phyloP scores from a whole-genome alignment of 2,329 filamentous ascomycete species.

The Aspergillus fijiensis region DNA sequence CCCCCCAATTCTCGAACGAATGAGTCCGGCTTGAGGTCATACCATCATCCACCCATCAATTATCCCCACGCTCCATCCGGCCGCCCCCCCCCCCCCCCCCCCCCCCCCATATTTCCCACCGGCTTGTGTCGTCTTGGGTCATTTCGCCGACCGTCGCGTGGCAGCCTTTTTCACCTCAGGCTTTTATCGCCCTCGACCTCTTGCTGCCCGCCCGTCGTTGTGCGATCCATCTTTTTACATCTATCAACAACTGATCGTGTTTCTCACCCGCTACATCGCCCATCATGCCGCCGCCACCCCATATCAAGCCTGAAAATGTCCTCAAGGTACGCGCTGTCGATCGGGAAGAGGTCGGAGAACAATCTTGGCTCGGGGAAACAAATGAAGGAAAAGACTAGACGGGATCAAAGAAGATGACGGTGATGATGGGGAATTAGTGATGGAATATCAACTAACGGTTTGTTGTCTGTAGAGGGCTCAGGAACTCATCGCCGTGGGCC shows the following conservation, averaged over 20 bases:
- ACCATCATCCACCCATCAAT: too few relatives aligned
- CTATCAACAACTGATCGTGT: constrained; percentile 16
- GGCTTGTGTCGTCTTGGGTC: constrained; percentile 24
- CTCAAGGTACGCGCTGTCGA: constrained; percentile 63
- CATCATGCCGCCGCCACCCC: constrained; percentile 88
- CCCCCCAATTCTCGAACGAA: too few relatives aligned
- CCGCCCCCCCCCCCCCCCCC: neutral
- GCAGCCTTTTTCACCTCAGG: constrained; percentile 31
- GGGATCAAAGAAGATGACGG: neutral
- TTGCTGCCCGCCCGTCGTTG: constrained; percentile 32
- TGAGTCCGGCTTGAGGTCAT: too few relatives aligned
- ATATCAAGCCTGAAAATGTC: constrained; percentile 98
- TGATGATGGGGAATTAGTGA: neutral
- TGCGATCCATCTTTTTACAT: constrained; percentile 20
- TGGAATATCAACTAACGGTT: neutral
- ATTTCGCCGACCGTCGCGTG: constrained; percentile 34
- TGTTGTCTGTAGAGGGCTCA: constrained; percentile 67
- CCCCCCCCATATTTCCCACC: constrained; percentile 19
- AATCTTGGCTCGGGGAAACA: neutral
- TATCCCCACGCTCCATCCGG: too few relatives aligned
- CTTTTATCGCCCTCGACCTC: constrained; percentile 24
- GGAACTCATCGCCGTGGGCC: constrained; percentile 96
- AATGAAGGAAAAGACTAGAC: neutral
- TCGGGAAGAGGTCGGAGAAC: constrained; percentile 3
- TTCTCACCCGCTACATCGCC: constrained; percentile 37